Base-by-base conservation (phyloP, 1,284 basidiomycete genomes). In the Papiliotrema flavescens region DNA sequence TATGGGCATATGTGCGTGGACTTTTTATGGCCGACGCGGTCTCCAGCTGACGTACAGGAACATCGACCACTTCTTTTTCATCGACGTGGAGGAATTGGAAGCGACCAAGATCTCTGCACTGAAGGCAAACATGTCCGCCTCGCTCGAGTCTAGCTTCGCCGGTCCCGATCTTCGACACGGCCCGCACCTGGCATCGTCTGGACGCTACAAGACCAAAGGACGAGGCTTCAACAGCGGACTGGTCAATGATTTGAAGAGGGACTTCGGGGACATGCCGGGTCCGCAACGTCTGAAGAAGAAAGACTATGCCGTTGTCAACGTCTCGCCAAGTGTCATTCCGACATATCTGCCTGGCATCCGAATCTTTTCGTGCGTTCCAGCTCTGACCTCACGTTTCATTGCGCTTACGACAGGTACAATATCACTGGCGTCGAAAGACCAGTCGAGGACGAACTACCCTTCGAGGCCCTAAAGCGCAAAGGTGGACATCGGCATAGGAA, bases 331-430 rank as follows among this genome's bases (percentile, higher is more conserved):
- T 41, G 84, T 94, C 28, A 87, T 95, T 52, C 92, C 92, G n/a
- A 91, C 91, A 48, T 95, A 89, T 74, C 76, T 89, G 44, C 90
- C 93, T 1, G 83, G 86, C 11, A 85, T 94, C 62, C 80, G 92
- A 58, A 80, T 95, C 2, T 95, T 85, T 79, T 83, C 84, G 63
- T 90, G 53, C 55, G 69, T 69, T n/a, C 7, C 19, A 17, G 13
- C 13, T 5, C 3, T n/a, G 2, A 20, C 7, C n/a, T 35, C 11
- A 9, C 39, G 23, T 13, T 7, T 20, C 35, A 5, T 17, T 19
- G 40, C 20, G 19, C 20, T 24, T 8, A 45, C 13, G 9, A 5
- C 49, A 75, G 73, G 19, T 76, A 90, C 79, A 91, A 90, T 67
- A 78, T 83, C 32, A 84, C 85, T 2, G 82, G 80, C 14, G 72